Percentiles rank a stretch among this genome's conserved stretches.
phyloP scores from a whole-genome alignment of 805 yeast species.

The Lipomyces kockii region DNA sequence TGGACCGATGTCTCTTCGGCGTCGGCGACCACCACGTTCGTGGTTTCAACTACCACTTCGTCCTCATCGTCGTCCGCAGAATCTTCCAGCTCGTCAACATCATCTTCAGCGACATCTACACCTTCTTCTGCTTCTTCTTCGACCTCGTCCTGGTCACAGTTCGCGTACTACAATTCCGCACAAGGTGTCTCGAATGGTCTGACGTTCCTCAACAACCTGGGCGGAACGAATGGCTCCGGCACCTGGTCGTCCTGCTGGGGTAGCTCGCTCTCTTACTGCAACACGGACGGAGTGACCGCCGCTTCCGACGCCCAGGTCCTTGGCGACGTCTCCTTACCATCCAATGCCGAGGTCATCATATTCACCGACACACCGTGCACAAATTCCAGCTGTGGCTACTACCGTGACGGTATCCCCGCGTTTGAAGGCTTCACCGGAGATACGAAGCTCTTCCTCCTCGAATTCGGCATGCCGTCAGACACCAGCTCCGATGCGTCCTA shows the following conservation, averaged over 20 bases:
- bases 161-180: conserved; percentile 61
- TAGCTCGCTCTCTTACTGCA: conserved; percentile 86
- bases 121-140: conserved; percentile 44
- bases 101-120: conserved; percentile 38
- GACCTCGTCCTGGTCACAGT: conserved; percentile 47
- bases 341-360: conserved; percentile 80
- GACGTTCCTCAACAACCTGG: conserved; percentile 83
- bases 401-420: conserved; percentile 85
- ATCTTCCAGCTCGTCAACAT: conserved; percentile 34
- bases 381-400: conserved; percentile 74
- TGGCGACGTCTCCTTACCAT: conserved; percentile 66
- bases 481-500: conserved; percentile 51
- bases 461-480: conserved; percentile 89
- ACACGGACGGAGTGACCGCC: conserved; percentile 74
- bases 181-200: conserved; percentile 74
- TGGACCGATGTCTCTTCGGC: conserved; percentile 35
- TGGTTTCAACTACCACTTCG: conserved; percentile 2
- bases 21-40: background rate
- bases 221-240: conserved; percentile 87
- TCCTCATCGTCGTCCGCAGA: conserved; percentile 40
- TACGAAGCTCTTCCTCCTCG: conserved; percentile 85
- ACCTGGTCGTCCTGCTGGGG: conserved; percentile 86
- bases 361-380: conserved; percentile 61
- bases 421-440: conserved; percentile 91
- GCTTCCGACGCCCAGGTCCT: conserved; percentile 72